Evolutionary conservation across 176 grass and related monocot genomes (phyloP).

Genomic region (Themeda triandra): DNA sequence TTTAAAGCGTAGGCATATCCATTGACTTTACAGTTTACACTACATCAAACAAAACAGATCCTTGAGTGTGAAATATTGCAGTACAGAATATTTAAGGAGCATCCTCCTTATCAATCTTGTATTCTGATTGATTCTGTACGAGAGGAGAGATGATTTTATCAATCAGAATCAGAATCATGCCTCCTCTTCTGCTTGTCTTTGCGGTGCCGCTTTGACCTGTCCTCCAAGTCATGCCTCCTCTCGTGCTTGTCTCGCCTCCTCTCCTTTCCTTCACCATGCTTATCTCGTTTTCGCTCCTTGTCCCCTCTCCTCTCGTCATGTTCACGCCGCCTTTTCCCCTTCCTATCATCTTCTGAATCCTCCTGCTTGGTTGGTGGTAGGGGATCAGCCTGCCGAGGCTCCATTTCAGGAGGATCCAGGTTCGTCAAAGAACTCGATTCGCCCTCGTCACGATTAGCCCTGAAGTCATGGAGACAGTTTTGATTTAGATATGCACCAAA

Average conservation of each 20-base stretch:
- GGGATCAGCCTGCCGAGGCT: constrained; percentile 27
- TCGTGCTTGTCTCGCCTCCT: constrained; percentile 62
- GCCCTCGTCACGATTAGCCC: constrained; percentile 39
- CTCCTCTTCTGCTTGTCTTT: constrained; percentile 70
- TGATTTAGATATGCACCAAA: constrained; percentile 7
- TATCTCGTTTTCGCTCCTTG: constrained; percentile 40
- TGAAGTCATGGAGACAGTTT: constrained; percentile 44
- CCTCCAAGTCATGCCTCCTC: constrained; percentile 46
- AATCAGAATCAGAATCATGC: constrained; percentile 68
- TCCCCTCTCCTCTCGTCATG: constrained; percentile 44
- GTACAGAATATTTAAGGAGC: too few species aligned
- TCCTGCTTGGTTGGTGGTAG: constrained; percentile 36
- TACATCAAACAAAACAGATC: constrained; percentile 10
- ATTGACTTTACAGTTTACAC: constrained; percentile 8
- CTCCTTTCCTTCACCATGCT: constrained; percentile 34
- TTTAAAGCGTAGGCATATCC: background rate
- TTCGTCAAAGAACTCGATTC: constrained; percentile 52
- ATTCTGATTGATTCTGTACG: too few species aligned
- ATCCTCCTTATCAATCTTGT: too few species aligned
- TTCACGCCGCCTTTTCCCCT: constrained; percentile 44
- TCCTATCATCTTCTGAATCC: constrained; percentile 50
- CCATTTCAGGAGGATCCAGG: constrained; percentile 34
- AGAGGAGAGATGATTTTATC: too few species aligned
- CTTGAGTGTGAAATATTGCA: background rate
- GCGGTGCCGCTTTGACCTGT: constrained; percentile 43